A percentile compares a stretch with the other conserved stretches of the same genome.
Evolutionary conservation across 306 rosid species (phyloP).

Genomic region (Luffa acutangula): DNA sequence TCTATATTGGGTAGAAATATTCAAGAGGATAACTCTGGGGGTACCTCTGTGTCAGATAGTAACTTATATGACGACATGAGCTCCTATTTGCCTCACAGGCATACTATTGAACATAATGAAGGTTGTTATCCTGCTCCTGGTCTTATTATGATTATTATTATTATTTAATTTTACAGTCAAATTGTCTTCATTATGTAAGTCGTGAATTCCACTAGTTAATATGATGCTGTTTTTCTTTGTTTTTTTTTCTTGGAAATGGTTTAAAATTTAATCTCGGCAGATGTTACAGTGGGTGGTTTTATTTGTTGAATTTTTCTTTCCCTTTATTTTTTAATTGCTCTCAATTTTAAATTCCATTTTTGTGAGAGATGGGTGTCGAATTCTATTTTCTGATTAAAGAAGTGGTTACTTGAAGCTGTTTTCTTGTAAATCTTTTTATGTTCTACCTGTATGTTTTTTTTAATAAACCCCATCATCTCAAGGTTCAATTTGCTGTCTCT

Average conservation of each 20-base stretch:
- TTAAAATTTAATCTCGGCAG: not conserved
- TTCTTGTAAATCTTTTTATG: not conserved
- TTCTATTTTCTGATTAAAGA: not conserved
- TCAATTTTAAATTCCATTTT: not conserved
- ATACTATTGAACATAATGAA: slow-evolving; percentile 51
- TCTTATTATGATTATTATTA: not conserved
- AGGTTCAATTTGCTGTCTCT: not conserved
- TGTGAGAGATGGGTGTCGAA: not conserved
- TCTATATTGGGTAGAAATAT: slow-evolving; percentile 48
- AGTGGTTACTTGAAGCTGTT: not conserved
- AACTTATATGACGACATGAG: slow-evolving; percentile 40
- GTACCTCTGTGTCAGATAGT: slow-evolving; percentile 50
- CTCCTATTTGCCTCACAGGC: slow-evolving; percentile 53
- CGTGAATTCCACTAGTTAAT: not conserved
- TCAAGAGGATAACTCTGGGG: slow-evolving; percentile 53
- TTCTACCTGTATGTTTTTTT: not conserved
- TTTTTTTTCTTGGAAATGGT: not conserved
- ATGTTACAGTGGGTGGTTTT: not conserved
- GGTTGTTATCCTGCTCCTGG: slow-evolving; percentile 28
- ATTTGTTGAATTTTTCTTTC: not conserved
- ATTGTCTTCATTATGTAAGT: not conserved
- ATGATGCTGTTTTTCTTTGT: not conserved
- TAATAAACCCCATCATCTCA: not conserved
- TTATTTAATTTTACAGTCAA: not conserved
- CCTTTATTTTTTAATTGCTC: not conserved